Evolutionary conservation across 78 protist genomes (phyloP).

Genomic region (Bodo saltans): DNA sequence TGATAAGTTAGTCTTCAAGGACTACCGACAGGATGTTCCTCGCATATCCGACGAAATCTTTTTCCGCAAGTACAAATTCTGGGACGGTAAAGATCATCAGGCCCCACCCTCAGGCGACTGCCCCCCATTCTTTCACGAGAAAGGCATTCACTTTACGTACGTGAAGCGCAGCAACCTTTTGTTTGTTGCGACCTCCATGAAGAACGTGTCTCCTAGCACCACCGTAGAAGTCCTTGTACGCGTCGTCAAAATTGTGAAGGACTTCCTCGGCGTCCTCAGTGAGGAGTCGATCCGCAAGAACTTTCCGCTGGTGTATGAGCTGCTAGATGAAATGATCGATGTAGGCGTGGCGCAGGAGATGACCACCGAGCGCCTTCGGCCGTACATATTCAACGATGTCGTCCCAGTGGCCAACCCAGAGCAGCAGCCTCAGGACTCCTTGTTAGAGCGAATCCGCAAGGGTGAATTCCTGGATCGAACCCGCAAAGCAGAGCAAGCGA

Average conservation of each 20-base stretch:
- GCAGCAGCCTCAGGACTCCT: not conserved
- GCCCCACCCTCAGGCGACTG: slow-evolving; percentile 25
- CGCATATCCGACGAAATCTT: slow-evolving; percentile 59
- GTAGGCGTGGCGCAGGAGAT: slow-evolving; percentile 75
- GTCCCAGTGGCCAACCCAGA: not conserved
- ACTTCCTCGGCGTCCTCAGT: slow-evolving; percentile 58
- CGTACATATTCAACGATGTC: slow-evolving; percentile 59
- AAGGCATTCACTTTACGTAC: slow-evolving; percentile 62
- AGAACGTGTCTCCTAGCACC: slow-evolving; percentile 68
- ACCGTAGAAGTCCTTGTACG: slow-evolving; percentile 65
- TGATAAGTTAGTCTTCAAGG: slow-evolving; percentile 66
- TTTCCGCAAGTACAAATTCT: slow-evolving; percentile 48
- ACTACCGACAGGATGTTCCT: slow-evolving; percentile 58
- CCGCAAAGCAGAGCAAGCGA: not conserved
- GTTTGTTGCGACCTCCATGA: slow-evolving; percentile 62
- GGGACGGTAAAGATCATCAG: slow-evolving; percentile 44
- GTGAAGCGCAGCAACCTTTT: slow-evolving; percentile 56
- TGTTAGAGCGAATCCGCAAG: not conserved
- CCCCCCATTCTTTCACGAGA: slow-evolving; percentile 33
- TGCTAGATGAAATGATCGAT: slow-evolving; percentile 79
- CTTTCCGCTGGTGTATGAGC: slow-evolving; percentile 82
- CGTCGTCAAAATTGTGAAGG: slow-evolving; percentile 57
- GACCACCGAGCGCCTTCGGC: slow-evolving; percentile 65
- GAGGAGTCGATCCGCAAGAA: slow-evolving; percentile 77
- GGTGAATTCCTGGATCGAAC: slow-evolving; percentile 7